Percentiles rank a stretch among this genome's conserved stretches.
phyloP scores from a whole-genome alignment of 306 rosid species.

The Potentilla sterilis region DNA sequence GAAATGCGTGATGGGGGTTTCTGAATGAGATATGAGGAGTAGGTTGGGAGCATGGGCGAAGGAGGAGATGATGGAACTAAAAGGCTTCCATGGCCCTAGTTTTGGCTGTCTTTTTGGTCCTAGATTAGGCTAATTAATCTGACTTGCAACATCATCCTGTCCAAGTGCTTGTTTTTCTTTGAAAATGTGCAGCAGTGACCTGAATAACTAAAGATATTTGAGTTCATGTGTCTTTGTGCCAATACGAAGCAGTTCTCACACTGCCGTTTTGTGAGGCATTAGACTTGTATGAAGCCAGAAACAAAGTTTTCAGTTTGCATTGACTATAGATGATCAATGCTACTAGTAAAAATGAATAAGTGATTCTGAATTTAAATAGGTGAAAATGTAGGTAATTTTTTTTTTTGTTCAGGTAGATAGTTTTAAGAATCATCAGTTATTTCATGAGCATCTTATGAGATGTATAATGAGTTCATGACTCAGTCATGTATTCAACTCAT shows the following conservation, averaged over 20 bases:
- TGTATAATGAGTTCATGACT: neutral
- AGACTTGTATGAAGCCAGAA: neutral
- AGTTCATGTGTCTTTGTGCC: neutral
- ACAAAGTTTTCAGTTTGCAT: neutral
- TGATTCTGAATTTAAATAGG: neutral
- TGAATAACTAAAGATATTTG: neutral
- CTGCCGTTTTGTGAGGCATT: neutral
- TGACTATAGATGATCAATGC: neutral
- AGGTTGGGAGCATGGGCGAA: neutral
- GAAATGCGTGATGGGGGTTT: neutral
- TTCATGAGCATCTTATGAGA: neutral
- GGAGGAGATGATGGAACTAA: neutral
- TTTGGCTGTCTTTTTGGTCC: neutral
- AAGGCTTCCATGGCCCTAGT: neutral
- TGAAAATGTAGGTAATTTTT: neutral
- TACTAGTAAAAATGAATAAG: neutral
- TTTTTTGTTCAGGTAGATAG: neutral
- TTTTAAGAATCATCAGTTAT: neutral
- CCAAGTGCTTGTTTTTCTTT: neutral
- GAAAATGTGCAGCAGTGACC: neutral
- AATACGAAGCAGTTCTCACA: no score
- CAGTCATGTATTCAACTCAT: neutral
- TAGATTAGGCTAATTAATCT: neutral
- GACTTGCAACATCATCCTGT: neutral
- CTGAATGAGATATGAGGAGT: neutral